Conservation (phyloP, 2,329 filamentous ascomycete genomes). For the Geoglossum cookeanum region DNA sequence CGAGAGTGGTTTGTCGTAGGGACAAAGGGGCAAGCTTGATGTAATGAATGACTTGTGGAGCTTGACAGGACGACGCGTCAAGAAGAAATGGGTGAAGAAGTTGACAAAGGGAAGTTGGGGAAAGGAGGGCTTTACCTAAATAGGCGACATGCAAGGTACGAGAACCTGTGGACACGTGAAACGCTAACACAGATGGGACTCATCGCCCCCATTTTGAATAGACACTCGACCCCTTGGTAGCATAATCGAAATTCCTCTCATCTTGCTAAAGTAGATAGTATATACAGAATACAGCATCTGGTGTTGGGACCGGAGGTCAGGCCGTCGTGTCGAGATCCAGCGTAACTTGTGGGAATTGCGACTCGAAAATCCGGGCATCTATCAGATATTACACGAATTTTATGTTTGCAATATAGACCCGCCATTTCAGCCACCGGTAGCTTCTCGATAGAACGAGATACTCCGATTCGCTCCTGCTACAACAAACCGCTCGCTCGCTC, state of each 20-base stretch:
- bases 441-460: constrained; percentile 8
- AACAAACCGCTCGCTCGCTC: constrained; percentile 9
- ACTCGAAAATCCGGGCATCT: background rate
- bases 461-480: constrained; percentile 3
- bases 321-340: background rate
- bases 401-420: background rate
- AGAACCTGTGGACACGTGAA: background rate
- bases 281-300: too few species aligned
- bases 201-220: too few species aligned
- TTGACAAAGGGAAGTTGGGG: background rate
- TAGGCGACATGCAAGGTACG: background rate
- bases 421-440: constrained; percentile 5
- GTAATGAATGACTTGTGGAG: background rate
- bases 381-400: background rate
- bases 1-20: background rate
- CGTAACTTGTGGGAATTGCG: background rate
- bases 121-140: constrained; percentile 1
- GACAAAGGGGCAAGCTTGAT: background rate
- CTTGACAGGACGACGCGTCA: background rate
- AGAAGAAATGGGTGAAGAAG: background rate
- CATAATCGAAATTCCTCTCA: too few species aligned
- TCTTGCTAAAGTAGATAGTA: too few species aligned
- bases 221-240: too few species aligned
- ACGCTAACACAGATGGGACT: background rate
- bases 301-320: too few species aligned